phyloP scores from a whole-genome alignment of 2,329 filamentous ascomycete genomes.

The Penicillium carneum region DNA sequence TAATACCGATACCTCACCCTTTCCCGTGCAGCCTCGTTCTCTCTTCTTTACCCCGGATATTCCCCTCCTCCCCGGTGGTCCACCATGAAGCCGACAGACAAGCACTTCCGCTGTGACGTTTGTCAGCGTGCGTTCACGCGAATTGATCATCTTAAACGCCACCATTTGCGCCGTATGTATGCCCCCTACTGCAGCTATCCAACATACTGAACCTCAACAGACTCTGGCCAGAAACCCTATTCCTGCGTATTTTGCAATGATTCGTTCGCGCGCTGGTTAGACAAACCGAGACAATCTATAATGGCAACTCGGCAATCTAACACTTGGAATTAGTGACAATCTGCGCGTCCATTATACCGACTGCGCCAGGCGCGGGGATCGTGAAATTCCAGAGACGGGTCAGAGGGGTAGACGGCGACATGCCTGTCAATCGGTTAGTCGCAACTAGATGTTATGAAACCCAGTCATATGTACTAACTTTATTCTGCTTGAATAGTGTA shows the following conservation, averaged over 20 bases:
- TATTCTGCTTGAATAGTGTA: slow-evolving; percentile 46
- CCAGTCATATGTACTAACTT: not conserved
- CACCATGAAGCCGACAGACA: slow-evolving; percentile 49
- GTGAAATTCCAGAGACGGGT: slow-evolving; percentile 54
- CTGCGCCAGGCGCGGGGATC: slow-evolving; percentile 53
- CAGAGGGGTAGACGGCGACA: slow-evolving; percentile 56
- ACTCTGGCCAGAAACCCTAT: slow-evolving; percentile 58
- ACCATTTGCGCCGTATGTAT: slow-evolving; percentile 56
- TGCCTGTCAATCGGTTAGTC: slow-evolving; percentile 56
- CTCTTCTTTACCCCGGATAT: slow-evolving; percentile 34
- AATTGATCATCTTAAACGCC: slow-evolving; percentile 58
- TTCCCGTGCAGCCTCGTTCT: slow-evolving; percentile 13
- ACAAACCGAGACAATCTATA: slow-evolving; percentile 9
- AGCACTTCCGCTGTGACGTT: slow-evolving; percentile 54
- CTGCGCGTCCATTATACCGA: slow-evolving; percentile 56
- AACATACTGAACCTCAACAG: slow-evolving; percentile 38
- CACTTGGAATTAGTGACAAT: slow-evolving; percentile 51
- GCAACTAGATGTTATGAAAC: not conserved
- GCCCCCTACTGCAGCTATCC: slow-evolving; percentile 16
- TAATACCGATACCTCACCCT: slow-evolving; percentile 23
- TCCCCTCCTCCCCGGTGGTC: slow-evolving; percentile 40
- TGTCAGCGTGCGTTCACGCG: slow-evolving; percentile 57
- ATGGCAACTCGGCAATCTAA: slow-evolving; percentile 1
- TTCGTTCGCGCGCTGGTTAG: slow-evolving; percentile 56
- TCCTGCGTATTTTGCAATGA: slow-evolving; percentile 56